Evolutionary conservation across 345 rosid genomes (phyloP).

Genomic region (Eutrema yunnanense): DNA sequence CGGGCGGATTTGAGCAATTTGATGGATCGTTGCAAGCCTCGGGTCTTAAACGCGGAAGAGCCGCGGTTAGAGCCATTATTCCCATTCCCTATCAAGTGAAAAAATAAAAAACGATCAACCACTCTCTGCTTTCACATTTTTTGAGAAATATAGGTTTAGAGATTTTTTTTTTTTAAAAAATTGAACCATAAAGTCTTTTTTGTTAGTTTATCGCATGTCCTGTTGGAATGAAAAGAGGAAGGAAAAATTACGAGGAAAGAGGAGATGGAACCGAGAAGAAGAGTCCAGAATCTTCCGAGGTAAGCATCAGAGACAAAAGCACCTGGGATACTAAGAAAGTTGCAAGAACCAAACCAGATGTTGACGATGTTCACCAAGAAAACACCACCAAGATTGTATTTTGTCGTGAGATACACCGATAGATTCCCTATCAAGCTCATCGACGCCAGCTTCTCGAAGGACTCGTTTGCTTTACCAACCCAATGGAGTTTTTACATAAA

Average conservation of each 20-base stretch:
- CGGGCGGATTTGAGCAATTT: constrained; percentile 31
- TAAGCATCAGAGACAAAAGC: constrained; percentile 61
- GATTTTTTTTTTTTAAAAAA: no score
- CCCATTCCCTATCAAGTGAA: constrained; percentile 52
- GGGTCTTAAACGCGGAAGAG: constrained; percentile 39
- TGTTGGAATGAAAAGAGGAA: background rate
- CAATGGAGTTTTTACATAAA: background rate
- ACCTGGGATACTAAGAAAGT: constrained; percentile 49
- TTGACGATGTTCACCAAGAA: constrained; percentile 45
- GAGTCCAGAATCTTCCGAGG: constrained; percentile 56
- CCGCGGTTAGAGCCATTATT: constrained; percentile 50
- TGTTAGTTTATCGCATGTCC: background rate
- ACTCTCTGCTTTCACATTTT: background rate
- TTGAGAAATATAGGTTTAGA: no score
- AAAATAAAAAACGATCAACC: background rate
- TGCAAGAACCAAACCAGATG: constrained; percentile 58
- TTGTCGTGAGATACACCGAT: constrained; percentile 41
- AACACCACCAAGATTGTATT: constrained; percentile 56
- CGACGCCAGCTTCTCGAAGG: constrained; percentile 73
- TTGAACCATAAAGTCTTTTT: background rate
- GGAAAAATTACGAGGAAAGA: constrained; percentile 44
- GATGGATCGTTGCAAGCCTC: constrained; percentile 28
- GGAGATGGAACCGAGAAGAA: constrained; percentile 44
- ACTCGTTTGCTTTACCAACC: constrained; percentile 46
- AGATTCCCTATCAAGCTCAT: constrained; percentile 57